phyloP scores from a whole-genome alignment of 441 rosid species.

The Iberis amara region DNA sequence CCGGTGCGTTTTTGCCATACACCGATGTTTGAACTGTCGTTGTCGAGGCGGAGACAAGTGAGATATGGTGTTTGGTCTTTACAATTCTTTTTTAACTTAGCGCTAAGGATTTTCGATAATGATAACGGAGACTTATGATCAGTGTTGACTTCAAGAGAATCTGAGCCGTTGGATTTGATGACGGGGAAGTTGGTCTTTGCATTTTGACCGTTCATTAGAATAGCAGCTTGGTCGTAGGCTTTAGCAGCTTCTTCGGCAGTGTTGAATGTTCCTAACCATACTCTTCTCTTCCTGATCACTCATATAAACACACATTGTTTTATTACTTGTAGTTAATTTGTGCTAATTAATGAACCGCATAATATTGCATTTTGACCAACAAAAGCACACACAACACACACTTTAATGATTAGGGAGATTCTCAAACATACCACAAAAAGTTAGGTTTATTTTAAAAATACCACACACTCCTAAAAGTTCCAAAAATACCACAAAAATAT shows the following conservation, averaged over 20 bases:
- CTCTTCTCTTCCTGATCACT: constrained; percentile 59
- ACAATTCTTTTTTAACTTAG: constrained; percentile 58
- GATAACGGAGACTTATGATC: constrained; percentile 29
- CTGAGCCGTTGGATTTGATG: too few species aligned
- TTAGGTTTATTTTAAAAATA: too few species aligned
- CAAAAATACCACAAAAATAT: too few species aligned
- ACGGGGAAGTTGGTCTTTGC: constrained; percentile 73
- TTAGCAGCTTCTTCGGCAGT: constrained; percentile 76
- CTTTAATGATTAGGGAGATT: too few species aligned
- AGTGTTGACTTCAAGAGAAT: too few species aligned
- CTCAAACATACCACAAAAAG: too few species aligned
- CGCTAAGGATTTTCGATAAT: constrained; percentile 45
- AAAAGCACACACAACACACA: too few species aligned
- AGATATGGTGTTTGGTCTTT: constrained; percentile 58
- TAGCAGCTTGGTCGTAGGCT: constrained; percentile 72
- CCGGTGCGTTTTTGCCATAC: constrained; percentile 86
- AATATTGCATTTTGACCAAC: too few species aligned
- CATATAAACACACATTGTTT: too few species aligned
- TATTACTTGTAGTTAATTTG: too few species aligned
- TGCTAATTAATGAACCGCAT: too few species aligned
- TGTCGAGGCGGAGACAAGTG: constrained; percentile 78
- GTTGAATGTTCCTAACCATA: constrained; percentile 83
- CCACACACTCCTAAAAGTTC: too few species aligned
- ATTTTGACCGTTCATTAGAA: constrained; percentile 66
- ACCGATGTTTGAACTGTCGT: constrained; percentile 63